Base-by-base conservation (phyloP, 331 rosid species). In the Ulmus americana region DNA sequence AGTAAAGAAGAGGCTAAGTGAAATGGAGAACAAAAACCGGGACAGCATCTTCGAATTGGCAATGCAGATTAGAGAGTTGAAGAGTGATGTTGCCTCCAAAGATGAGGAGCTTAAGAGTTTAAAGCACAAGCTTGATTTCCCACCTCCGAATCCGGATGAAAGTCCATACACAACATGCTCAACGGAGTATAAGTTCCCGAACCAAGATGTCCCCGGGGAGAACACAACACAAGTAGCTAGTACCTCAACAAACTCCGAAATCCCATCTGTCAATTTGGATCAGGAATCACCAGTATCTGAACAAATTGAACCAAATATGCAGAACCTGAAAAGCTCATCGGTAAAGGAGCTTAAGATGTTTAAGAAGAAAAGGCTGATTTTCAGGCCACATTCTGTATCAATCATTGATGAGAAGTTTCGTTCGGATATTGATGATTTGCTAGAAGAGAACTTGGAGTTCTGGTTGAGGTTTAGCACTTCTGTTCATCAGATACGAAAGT, bases 401-500 rank as follows among this genome's bases (percentile, higher is more conserved):
- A 64, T 70, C 12, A 46, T 71, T 42, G 87, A 84, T 75, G 90
- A 76, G 71, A 87, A 76, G 73, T 74, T 82, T 35, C 95, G 95
- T 0, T 69, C 85, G 0, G 67, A 82, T 52, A 85, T 94, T 3
- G 91, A 94, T 51, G 77, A 65, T 39, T 71, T 87, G 18, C 79
- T 87, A 47, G 95, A 90, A 73, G 88, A 74, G 75, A 89, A 90
- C 75, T 79, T 94, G 10, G 96, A 90, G 74, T 90, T 90, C 69
- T 94, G 97, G 99, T 61, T 94, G 76, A 86, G 95, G 64, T 90
- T 85, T 28, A 87, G 97, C 82, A 84, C 95, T 3, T 71, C 95
- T 7, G 73, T 92, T 74, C 97, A 94, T 59, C 97, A 90, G 83
- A 81, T 87, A 66, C 95, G 84, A 12, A 84, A 85, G 70, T 87